Evolutionary conservation across 306 rosid species (phyloP).

Genomic region (Crotalaria pallida): DNA sequence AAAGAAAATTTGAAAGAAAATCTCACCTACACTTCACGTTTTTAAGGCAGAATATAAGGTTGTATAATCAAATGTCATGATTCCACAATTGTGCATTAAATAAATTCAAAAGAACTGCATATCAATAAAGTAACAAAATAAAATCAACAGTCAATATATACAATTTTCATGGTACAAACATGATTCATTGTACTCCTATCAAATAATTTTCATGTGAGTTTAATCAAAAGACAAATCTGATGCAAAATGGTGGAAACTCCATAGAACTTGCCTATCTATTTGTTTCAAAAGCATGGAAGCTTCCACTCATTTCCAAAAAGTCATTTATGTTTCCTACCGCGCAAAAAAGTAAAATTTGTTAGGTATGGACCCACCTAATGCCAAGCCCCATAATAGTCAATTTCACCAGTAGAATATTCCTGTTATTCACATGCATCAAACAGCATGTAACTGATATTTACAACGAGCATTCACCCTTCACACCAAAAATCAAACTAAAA

Average conservation of each 20-base stretch:
- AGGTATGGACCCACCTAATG: background rate
- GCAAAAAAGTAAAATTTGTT: conserved; percentile 25
- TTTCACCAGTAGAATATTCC: conserved; percentile 14
- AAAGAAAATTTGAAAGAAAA: background rate
- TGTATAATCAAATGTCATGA: background rate
- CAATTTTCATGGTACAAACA: conserved; percentile 18
- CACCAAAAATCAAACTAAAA: conserved; percentile 27
- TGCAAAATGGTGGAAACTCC: background rate
- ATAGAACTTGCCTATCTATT: conserved; percentile 15
- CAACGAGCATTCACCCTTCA: conserved; percentile 18
- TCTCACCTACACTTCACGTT: background rate
- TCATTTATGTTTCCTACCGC: conserved; percentile 21
- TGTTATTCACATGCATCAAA: conserved; percentile 35
- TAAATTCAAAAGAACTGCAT: background rate
- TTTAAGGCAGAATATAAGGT: conserved; percentile 1
- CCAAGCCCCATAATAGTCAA: background rate
- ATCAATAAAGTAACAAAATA: background rate
- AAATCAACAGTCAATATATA: conserved; percentile 19
- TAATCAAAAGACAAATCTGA: conserved; percentile 5
- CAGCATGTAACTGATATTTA: conserved; percentile 25
- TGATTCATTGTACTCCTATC: background rate
- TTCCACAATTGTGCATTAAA: background rate
- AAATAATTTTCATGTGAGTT: background rate
- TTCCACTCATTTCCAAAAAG: conserved; percentile 11
- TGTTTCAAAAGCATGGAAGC: conserved; percentile 1